phyloP scores from a whole-genome alignment of 306 rosid genomes.

The Prunus fruticosa region DNA sequence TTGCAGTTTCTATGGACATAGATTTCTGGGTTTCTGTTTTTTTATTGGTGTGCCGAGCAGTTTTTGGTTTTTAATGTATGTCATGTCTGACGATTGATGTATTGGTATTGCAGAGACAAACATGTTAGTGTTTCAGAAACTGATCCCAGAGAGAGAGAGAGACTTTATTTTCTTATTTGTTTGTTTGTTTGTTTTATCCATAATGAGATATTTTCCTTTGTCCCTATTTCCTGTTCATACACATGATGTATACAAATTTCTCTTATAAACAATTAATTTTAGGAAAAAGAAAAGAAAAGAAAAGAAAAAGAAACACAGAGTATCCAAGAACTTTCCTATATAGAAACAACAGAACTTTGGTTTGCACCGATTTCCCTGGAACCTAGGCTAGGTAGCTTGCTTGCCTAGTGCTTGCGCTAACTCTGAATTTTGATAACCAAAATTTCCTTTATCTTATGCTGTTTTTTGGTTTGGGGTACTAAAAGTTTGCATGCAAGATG shows the following conservation, averaged over 20 bases:
- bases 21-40: slow-evolving; percentile 18
- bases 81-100: background rate
- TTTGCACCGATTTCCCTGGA: no score
- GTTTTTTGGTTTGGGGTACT: background rate
- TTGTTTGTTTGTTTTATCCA: slow-evolving; percentile 4
- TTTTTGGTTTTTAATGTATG: slow-evolving; percentile 17
- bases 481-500: slow-evolving; percentile 17
- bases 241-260: slow-evolving; percentile 1
- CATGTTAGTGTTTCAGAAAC: slow-evolving; percentile 15
- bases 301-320: background rate
- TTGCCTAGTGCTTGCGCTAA: no score
- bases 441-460: background rate
- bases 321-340: background rate
- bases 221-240: background rate
- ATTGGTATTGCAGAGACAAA: background rate
- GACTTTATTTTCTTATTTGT: background rate
- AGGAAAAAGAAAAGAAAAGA: background rate
- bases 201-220: background rate
- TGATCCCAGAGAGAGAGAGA: background rate
- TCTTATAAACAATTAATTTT: background rate
- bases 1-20: slow-evolving; percentile 3
- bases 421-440: background rate
- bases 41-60: slow-evolving; percentile 25
- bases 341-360: background rate
- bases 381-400: background rate